A percentile compares a stretch with the other conserved stretches of the same genome.
Evolutionary conservation across 2,329 filamentous ascomycete species (phyloP).

Genomic region (Penicillium aurantiogriseum): DNA sequence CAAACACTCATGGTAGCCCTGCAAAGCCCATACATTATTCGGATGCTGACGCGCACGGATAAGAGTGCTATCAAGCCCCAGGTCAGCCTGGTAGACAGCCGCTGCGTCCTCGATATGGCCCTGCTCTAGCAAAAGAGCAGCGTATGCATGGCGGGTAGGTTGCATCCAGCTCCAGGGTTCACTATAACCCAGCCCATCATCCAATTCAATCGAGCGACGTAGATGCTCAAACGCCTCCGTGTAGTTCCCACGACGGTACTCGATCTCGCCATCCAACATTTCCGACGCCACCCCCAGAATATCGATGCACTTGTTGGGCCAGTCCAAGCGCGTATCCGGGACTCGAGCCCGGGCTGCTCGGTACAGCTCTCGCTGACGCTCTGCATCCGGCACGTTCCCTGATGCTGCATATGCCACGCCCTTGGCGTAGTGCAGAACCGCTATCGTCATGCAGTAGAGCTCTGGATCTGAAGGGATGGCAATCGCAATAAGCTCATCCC

Average conservation of each 20-base stretch:
- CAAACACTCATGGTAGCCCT: constrained; percentile 71
- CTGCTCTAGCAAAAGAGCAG: constrained; percentile 67
- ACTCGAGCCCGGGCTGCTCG: constrained; percentile 52
- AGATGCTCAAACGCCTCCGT: constrained; percentile 61
- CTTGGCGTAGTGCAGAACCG: constrained; percentile 66
- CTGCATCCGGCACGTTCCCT: constrained; percentile 56
- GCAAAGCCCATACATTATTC: constrained; percentile 73
- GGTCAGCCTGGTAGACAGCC: constrained; percentile 59
- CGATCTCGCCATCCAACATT: constrained; percentile 72
- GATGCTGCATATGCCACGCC: constrained; percentile 65
- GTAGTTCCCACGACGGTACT: constrained; percentile 63
- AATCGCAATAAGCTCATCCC: constrained; percentile 63
- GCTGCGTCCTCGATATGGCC: constrained; percentile 57
- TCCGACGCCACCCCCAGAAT: constrained; percentile 61
- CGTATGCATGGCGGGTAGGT: constrained; percentile 68
- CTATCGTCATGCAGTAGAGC: constrained; percentile 68
- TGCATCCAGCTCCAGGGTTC: constrained; percentile 83
- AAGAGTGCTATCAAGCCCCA: constrained; percentile 60
- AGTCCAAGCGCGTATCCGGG: constrained; percentile 61
- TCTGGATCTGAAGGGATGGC: constrained; percentile 56
- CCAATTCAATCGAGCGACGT: constrained; percentile 56
- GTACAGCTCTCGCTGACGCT: constrained; percentile 54
- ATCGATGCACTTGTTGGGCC: constrained; percentile 64
- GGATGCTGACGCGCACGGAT: constrained; percentile 66
- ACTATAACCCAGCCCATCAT: constrained; percentile 66